Conservation (phyloP, 768 basidiomycete species). For the Gyrodon lividus region DNA sequence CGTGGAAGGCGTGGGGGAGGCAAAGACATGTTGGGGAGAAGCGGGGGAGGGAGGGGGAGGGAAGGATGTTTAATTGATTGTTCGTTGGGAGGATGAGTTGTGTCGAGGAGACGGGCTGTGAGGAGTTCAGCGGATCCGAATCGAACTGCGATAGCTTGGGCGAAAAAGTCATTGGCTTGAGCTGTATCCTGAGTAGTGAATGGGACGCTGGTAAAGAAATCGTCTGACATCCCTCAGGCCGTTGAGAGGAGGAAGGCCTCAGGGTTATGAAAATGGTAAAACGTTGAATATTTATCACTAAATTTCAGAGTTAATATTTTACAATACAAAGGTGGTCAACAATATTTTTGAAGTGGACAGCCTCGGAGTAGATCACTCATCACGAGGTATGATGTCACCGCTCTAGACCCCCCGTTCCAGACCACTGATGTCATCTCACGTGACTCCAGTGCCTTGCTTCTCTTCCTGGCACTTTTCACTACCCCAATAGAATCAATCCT, state of each 20-base stretch:
- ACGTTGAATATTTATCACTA: too few relatives aligned
- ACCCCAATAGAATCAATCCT: too few relatives aligned
- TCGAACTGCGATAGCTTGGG: conserved; percentile 51
- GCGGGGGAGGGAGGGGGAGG: conserved; percentile 31
- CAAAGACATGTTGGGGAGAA: conserved; percentile 4
- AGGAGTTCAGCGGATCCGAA: conserved; percentile 40
- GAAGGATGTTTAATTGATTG: conserved; percentile 17
- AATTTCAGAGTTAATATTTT: too few relatives aligned
- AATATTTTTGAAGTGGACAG: too few relatives aligned
- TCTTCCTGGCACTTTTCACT: too few relatives aligned
- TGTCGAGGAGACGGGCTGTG: conserved; percentile 37
- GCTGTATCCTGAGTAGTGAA: conserved; percentile 16
- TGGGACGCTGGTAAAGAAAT: conserved; percentile 43
- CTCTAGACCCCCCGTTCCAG: conserved; percentile 20
- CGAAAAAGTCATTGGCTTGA: conserved; percentile 43
- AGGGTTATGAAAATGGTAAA: not conserved
- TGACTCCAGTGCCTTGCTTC: conserved; percentile 3
- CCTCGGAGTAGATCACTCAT: too few relatives aligned
- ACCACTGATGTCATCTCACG: conserved; percentile 24
- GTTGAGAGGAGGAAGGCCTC: not conserved
- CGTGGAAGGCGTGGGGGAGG: conserved; percentile 4
- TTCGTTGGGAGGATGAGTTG: not conserved
- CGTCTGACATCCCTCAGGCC: conserved; percentile 31
- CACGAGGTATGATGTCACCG: conserved; percentile 34
- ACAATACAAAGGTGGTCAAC: too few relatives aligned